Evolutionary conservation across 2,329 filamentous ascomycete species (phyloP).

Genomic region (Penicillium palitans): DNA sequence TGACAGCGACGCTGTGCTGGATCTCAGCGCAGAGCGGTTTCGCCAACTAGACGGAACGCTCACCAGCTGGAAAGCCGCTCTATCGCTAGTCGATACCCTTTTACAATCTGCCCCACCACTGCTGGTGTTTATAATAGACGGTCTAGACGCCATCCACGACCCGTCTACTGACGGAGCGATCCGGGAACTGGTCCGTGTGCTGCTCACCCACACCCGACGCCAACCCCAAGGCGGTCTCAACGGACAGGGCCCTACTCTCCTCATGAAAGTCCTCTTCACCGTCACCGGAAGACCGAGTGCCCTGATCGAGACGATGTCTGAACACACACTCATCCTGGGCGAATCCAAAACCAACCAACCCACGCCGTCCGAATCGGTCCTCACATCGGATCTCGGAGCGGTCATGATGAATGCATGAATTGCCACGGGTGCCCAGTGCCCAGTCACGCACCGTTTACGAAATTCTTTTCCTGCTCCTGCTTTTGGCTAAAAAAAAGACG

Average conservation of each 20-base stretch:
- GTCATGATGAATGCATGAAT: constrained; percentile 39
- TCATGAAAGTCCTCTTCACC: constrained; percentile 41
- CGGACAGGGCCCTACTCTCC: constrained; percentile 26
- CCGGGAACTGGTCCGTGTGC: constrained; percentile 34
- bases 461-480: constrained; percentile 15
- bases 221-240: constrained; percentile 22
- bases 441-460: constrained; percentile 17
- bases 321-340: constrained; percentile 33
- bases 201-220: constrained; percentile 37
- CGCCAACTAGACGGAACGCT: constrained; percentile 37
- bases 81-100: constrained; percentile 39
- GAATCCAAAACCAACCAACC: constrained; percentile 26
- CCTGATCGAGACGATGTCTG: constrained; percentile 36
- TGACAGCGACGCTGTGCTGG: constrained; percentile 36
- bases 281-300: constrained; percentile 33
- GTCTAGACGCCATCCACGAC: constrained; percentile 37
- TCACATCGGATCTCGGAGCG: constrained; percentile 30
- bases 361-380: constrained; percentile 23
- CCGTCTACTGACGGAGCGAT: constrained; percentile 35
- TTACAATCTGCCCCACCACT: constrained; percentile 39
- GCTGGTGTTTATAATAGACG: constrained; percentile 40
- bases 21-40: constrained; percentile 40
- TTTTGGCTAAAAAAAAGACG: constrained; percentile 16
- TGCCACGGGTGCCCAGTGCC: background rate
- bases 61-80: constrained; percentile 37